Percentiles rank a stretch among this genome's conserved stretches.
Evolutionary conservation across 2,329 filamentous ascomycete genomes (phyloP).

Genomic region (Aspergillus luchuensis): DNA sequence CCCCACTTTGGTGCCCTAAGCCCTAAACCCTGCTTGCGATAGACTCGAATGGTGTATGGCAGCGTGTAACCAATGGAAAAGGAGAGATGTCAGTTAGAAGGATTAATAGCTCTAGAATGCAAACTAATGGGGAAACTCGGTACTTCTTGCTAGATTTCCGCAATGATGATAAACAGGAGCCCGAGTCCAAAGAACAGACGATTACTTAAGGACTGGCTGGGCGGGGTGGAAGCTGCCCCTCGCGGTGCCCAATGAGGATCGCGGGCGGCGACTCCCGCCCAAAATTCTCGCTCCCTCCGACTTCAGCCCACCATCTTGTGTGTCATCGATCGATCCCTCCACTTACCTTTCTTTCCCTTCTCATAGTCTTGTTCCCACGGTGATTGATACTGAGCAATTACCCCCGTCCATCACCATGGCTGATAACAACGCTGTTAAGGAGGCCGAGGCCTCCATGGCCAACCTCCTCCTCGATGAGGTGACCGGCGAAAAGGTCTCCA

Average conservation of each 20-base stretch:
- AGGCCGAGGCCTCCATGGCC: constrained; percentile 56
- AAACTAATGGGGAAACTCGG: not conserved
- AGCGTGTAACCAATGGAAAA: not conserved
- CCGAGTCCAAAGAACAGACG: not conserved
- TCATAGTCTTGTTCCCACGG: constrained; percentile 16
- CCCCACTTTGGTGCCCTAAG: constrained; percentile 37
- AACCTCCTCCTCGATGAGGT: constrained; percentile 88
- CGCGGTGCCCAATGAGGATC: constrained; percentile 30
- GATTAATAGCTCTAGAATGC: not conserved
- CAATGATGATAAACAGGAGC: too few relatives aligned
- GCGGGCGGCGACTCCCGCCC: constrained; percentile 32
- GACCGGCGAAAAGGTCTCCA: constrained; percentile 84
- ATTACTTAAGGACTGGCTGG: not conserved
- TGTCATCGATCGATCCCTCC: constrained; percentile 11
- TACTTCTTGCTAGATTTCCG: too few relatives aligned
- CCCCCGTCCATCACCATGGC: constrained; percentile 34
- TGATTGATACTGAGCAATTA: constrained; percentile 10
- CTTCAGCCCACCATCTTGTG: constrained; percentile 24
- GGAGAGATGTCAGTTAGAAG: not conserved
- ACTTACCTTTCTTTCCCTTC: constrained; percentile 8
- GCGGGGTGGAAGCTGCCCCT: constrained; percentile 11
- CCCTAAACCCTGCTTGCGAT: constrained; percentile 33
- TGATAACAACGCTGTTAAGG: constrained; percentile 44
- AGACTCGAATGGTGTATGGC: not conserved
- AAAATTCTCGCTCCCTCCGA: constrained; percentile 34